A percentile compares a stretch with the other conserved stretches of the same genome.
Evolutionary conservation across 805 yeast genomes (phyloP).

Genomic region (Ogataea neopini): DNA sequence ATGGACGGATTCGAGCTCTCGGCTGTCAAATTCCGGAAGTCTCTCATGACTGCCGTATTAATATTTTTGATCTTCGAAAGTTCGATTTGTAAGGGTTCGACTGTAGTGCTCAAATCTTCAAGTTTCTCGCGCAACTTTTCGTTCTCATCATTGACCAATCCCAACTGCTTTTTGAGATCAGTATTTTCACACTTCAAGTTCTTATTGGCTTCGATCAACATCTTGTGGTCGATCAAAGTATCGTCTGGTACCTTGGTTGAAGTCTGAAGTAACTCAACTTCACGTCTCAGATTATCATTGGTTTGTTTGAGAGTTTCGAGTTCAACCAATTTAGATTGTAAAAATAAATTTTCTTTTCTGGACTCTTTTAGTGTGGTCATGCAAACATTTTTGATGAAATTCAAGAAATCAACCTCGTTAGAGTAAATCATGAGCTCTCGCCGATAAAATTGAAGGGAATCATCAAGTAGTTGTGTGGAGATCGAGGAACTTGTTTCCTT

Average conservation of each 20-base stretch:
- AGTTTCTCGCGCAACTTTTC: not conserved
- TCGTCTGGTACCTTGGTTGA: not conserved
- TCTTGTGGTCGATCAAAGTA: not conserved
- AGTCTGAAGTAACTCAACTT: constrained; percentile 2
- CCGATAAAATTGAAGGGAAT: constrained; percentile 45
- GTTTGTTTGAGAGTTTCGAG: not conserved
- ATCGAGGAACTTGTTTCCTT: not conserved
- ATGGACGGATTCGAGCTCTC: not conserved
- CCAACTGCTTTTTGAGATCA: not conserved
- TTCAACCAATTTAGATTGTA: not conserved
- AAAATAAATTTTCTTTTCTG: not conserved
- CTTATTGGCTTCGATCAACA: not conserved
- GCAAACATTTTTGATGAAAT: constrained; percentile 48
- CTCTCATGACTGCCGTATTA: not conserved
- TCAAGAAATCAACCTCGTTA: constrained; percentile 63
- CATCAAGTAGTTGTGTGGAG: not conserved
- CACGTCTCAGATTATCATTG: constrained; percentile 2
- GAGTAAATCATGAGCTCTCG: constrained; percentile 56
- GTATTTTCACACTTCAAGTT: not conserved
- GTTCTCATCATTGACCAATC: not conserved
- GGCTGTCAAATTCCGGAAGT: not conserved
- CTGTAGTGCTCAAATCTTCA: not conserved
- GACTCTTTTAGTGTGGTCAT: not conserved
- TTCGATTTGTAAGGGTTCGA: constrained; percentile 1
- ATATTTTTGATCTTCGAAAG: not conserved